Base-by-base conservation (phyloP, 225 moss, liverwort and hornwort species). In the Physcomitrellopsis africana region DNA sequence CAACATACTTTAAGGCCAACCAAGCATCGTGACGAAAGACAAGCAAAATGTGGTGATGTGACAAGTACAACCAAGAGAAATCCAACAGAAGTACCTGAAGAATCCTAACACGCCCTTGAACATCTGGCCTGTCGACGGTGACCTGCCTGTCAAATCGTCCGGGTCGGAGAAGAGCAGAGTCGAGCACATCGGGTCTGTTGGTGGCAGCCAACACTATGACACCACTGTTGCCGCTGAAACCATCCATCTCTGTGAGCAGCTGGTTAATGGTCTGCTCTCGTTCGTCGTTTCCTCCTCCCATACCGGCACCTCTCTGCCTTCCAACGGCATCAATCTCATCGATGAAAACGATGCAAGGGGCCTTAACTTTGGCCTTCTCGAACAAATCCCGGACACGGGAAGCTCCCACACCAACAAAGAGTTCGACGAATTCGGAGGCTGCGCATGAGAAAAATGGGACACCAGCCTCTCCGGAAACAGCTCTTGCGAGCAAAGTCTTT, bases 321-420 rank as follows among this genome's bases (percentile, higher is more conserved):
- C 81, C 81, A 22, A 81, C 81, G 45, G 81, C 81, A 72, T 81
- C 81, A 54, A 81, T 81, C 76, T 81, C 81, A 37, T 81, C 81
- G 12, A 81, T 81, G 60, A 81, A 81, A 15, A 81, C 81, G 59
- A 81, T 81, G 76, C 81, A 81, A 0, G 81, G 81, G 65, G 81
- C 81, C 51, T 81, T 81, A 1, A 66, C 81, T 67, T 81, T 81
- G 17, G 81, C 81, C 76, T 81, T 81, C 67, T 81, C 81, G 37
- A 81, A 81, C 72, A 81, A 47, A 54, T 81, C 81, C n/a, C 81
- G 81, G 0, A 81, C 81, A 18, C 81, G 70, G 23, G 76, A 76
- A 46, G 81, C 81, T 59, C 76, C 81, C 60, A 81, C 81, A 14
- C 76, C 81, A 11, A 81, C 81, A 46, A 81, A 81, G 23, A 81